Conservation (phyloP, 2,329 filamentous ascomycete genomes). For the Pestalotiopsis sp. region DNA sequence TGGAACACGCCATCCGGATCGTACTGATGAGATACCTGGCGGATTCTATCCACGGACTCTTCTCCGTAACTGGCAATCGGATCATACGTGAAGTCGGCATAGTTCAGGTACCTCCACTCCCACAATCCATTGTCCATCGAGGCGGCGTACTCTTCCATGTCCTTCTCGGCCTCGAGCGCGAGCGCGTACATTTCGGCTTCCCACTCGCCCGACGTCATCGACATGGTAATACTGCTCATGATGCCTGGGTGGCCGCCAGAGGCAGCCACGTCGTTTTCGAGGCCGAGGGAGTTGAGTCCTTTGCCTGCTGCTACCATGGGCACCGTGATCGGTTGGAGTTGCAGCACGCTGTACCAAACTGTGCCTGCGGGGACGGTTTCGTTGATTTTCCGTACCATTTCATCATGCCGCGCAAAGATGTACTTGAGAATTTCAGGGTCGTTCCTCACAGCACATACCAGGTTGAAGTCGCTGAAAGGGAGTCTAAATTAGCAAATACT, state of each 20-base stretch:
- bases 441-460: slow-evolving; percentile 17
- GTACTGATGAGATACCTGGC: slow-evolving; percentile 34
- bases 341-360: slow-evolving; percentile 32
- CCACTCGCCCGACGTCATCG: slow-evolving; percentile 30
- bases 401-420: slow-evolving; percentile 40
- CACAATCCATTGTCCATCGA: slow-evolving; percentile 22
- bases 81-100: slow-evolving; percentile 34
- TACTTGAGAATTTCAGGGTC: slow-evolving; percentile 32
- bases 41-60: slow-evolving; percentile 32
- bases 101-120: slow-evolving; percentile 40
- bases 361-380: slow-evolving; percentile 23
- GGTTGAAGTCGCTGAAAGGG: slow-evolving; percentile 9
- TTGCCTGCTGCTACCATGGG: slow-evolving; percentile 34
- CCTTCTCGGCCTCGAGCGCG: slow-evolving; percentile 28
- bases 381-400: slow-evolving; percentile 35
- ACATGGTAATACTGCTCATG: slow-evolving; percentile 31
- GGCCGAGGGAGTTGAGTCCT: slow-evolving; percentile 42
- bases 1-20: slow-evolving; percentile 40
- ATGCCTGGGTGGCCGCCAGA: slow-evolving; percentile 26
- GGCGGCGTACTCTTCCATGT: slow-evolving; percentile 24
- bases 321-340: slow-evolving; percentile 40
- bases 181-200: slow-evolving; percentile 30
- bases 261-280: slow-evolving; percentile 30
- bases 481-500: background rate
- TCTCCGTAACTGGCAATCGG: slow-evolving; percentile 35